Percentiles rank a stretch among this genome's conserved stretches.
phyloP scores from a whole-genome alignment of 2,329 filamentous ascomycete species.

The Daldinia eschscholtzii region DNA sequence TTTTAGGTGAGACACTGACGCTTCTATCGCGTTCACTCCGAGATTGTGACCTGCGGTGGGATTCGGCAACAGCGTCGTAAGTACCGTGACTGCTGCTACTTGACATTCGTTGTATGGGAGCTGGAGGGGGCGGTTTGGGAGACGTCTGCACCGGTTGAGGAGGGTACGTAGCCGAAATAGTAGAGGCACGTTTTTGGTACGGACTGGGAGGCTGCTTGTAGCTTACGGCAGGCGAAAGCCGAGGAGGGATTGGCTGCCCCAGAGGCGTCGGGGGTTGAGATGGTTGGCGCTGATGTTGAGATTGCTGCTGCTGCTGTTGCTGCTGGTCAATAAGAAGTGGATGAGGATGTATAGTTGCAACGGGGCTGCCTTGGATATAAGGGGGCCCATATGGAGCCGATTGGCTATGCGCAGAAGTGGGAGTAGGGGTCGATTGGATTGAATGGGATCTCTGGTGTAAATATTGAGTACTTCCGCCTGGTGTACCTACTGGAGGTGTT shows the following conservation, averaged over 20 bases:
- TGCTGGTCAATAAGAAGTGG: conserved; percentile 52
- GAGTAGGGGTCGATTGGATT: conserved; percentile 69
- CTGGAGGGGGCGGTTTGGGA: conserved; percentile 55
- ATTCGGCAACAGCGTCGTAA: conserved; percentile 60
- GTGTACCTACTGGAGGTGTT: conserved; percentile 63
- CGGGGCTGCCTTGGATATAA: conserved; percentile 67
- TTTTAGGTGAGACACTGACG: conserved; percentile 84
- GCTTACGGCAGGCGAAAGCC: conserved; percentile 60
- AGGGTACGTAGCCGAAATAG: conserved; percentile 46
- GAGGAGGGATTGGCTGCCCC: conserved; percentile 63
- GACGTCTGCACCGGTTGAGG: conserved; percentile 51
- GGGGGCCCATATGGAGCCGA: conserved; percentile 63
- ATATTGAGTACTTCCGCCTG: conserved; percentile 54
- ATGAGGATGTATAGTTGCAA: conserved; percentile 59
- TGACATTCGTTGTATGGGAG: conserved; percentile 56
- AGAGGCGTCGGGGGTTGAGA: conserved; percentile 68
- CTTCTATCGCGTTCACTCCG: conserved; percentile 76
- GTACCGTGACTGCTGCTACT: conserved; percentile 58
- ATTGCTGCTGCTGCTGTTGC: conserved; percentile 53
- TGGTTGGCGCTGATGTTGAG: conserved; percentile 61
- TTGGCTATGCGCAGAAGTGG: conserved; percentile 72
- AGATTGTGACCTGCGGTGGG: conserved; percentile 64
- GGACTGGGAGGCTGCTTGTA: conserved; percentile 68
- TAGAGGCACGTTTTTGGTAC: conserved; percentile 65
- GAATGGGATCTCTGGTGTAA: conserved; percentile 67